Percentiles rank a stretch among this genome's conserved stretches.
Conservation (phyloP, 164 flowering plant species). For the Malania oleifera region DNA sequence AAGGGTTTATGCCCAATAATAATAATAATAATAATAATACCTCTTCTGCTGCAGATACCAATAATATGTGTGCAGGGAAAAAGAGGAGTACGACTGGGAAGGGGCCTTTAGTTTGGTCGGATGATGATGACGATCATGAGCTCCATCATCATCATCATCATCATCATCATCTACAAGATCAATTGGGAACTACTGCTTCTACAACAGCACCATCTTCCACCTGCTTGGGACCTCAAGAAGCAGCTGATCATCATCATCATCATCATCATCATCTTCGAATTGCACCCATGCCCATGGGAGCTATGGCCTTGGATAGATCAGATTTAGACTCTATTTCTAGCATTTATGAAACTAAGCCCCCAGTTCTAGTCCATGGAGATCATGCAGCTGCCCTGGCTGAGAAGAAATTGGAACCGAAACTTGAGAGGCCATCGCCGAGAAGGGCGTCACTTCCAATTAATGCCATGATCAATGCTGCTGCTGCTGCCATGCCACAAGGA, state of each 20-base stretch:
- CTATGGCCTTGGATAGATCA: conserved; percentile 24
- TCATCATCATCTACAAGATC: conserved; percentile 70
- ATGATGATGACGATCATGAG: conserved; percentile 44
- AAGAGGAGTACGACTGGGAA: conserved; percentile 49
- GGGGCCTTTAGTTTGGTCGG: conserved; percentile 60
- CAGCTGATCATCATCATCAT: too few species aligned
- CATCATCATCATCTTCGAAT: conserved; percentile 47
- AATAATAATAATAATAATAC: too few species aligned
- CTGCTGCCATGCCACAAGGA: conserved; percentile 25
- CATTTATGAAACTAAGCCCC: conserved; percentile 61
- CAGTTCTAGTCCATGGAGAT: conserved; percentile 33
- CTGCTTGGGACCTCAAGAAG: conserved; percentile 41
- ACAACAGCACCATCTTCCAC: too few species aligned
- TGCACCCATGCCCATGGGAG: too few species aligned
- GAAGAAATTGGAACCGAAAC: conserved; percentile 50
- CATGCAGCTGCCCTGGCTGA: conserved; percentile 32
- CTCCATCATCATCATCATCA: too few species aligned
- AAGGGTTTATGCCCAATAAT: conserved; percentile 30
- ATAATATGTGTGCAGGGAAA: conserved; percentile 35
- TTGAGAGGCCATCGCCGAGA: conserved; percentile 76
- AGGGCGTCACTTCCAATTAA: conserved; percentile 32
- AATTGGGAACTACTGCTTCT: conserved; percentile 32
- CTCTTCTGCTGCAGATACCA: neutral
- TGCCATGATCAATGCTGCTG: conserved; percentile 39
- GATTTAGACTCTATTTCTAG: conserved; percentile 47